Evolutionary conservation across 148 eudicot species (phyloP), one percentile per base, ranked within the genome.

Genomic region (Persicaria tinctoria): DNA sequence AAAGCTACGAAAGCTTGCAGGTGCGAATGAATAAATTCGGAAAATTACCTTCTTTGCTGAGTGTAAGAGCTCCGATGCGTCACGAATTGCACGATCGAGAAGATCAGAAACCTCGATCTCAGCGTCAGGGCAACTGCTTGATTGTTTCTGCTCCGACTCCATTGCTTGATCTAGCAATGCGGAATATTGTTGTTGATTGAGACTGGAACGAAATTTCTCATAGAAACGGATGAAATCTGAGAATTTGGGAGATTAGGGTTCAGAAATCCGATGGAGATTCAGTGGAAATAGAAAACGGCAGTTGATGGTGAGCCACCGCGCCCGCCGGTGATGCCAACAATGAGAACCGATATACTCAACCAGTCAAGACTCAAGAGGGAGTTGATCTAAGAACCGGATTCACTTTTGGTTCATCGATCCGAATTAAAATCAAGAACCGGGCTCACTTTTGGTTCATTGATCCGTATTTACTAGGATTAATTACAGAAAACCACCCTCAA

Each of bases 91-190:
- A 12, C 69, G 46, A 38, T 64, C 69, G 11, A 64, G 69, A 64
- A 38, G 12, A 64, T 64, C 46, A 32, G 69, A 38, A 38, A 38
- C 46, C 11, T 32, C 69, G 41, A 13, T 38, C 6, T 64, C 13
- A 1, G 46, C 38, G 46, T 64, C 69, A 38, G 46, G 46, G 38
- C 46, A 23, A 10, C 69, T 38, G 69, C 69, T 64, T 11, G 13
- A n/a, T 16, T 64, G 11, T 11, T 64, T 38, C 69, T 64, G 69
- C 69, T 64, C 69, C 69, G 69, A 64, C 16, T 64, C 69, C 69
- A 64, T 64, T 57, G 7, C 63, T 57, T 57, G 63, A 17, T 17
- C 69, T 64, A 64, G 69, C 69, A 64, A 38, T 64, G 45, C 13
- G 17, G 69, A 64, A 64, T 64, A 64, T 23, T 5, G 4, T 7